phyloP scores from a whole-genome alignment of 495 filamentous ascomycete genomes.

The Amphirosellinia nigrospora region DNA sequence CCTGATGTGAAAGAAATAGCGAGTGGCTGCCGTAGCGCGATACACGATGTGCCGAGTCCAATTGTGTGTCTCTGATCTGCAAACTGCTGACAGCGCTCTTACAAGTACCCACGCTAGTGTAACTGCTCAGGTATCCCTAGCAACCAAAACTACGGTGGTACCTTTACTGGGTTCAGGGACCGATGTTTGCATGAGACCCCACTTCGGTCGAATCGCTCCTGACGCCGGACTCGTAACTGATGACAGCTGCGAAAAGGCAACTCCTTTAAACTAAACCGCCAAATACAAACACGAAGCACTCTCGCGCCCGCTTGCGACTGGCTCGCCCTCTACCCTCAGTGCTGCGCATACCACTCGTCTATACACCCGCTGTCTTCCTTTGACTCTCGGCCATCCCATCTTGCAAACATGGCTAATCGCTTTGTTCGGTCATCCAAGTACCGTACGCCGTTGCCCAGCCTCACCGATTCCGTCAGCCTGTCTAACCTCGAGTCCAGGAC shows the following conservation, averaged over 20 bases:
- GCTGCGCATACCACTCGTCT: background rate
- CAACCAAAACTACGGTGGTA: constrained; percentile 16
- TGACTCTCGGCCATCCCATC: background rate
- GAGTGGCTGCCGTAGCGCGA: background rate
- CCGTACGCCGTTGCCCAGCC: constrained; percentile 66
- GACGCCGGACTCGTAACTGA: constrained; percentile 10
- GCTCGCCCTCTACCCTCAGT: background rate
- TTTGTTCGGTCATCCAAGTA: constrained; percentile 99
- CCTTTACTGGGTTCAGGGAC: constrained; percentile 16
- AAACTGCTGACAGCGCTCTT: background rate
- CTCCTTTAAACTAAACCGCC: constrained; percentile 14
- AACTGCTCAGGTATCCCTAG: constrained; percentile 11
- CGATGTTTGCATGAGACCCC: constrained; percentile 16
- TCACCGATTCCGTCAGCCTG: constrained; percentile 36
- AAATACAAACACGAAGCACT: constrained; percentile 1
- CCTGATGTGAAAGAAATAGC: background rate
- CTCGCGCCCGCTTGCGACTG: constrained; percentile 18
- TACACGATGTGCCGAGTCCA: background rate
- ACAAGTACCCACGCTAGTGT: background rate
- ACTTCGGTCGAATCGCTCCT: constrained; percentile 13
- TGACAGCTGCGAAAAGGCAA: background rate
- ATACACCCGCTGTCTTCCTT: background rate
- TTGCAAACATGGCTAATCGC: constrained; percentile 80
- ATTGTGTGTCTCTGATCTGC: background rate
- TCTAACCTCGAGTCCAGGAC: constrained; percentile 65